Evolutionary conservation across 371 early-diverging fungal genomes (phyloP).

Genomic region (Syncephalis plumigaleata): DNA sequence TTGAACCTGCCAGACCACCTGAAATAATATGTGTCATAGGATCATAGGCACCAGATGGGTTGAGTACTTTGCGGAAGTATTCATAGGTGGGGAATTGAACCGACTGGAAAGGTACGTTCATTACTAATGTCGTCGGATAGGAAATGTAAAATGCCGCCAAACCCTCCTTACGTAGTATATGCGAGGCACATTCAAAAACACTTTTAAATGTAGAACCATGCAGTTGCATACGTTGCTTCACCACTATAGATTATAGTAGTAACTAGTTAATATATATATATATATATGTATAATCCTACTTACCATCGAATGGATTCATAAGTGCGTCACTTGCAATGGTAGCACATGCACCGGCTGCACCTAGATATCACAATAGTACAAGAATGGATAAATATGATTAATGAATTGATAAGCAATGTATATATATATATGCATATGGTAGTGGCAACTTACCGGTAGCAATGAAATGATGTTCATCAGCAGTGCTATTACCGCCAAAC

Average conservation of each 20-base stretch:
- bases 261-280: not conserved
- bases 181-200: constrained; percentile 42
- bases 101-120: constrained; percentile 83
- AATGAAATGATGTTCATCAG: constrained; percentile 25
- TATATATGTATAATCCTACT: constrained; percentile 3
- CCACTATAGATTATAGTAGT: constrained; percentile 23
- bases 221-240: constrained; percentile 90
- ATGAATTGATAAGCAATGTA: no score
- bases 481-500: constrained; percentile 33
- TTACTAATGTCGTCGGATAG: constrained; percentile 75
- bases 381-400: not conserved
- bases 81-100: constrained; percentile 86
- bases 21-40: constrained; percentile 70
- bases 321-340: constrained; percentile 75
- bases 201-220: constrained; percentile 35
- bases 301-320: constrained; percentile 92
- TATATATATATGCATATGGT: no score
- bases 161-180: constrained; percentile 55
- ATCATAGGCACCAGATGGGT: constrained; percentile 62
- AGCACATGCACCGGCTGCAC: constrained; percentile 78
- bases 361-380: constrained; percentile 11
- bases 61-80: constrained; percentile 46
- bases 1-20: constrained; percentile 80
- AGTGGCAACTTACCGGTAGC: constrained; percentile 45
- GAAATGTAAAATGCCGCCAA: constrained; percentile 75